Evolutionary conservation across 768 basidiomycete genomes (phyloP).

Genomic region (Auricularia sp.): DNA sequence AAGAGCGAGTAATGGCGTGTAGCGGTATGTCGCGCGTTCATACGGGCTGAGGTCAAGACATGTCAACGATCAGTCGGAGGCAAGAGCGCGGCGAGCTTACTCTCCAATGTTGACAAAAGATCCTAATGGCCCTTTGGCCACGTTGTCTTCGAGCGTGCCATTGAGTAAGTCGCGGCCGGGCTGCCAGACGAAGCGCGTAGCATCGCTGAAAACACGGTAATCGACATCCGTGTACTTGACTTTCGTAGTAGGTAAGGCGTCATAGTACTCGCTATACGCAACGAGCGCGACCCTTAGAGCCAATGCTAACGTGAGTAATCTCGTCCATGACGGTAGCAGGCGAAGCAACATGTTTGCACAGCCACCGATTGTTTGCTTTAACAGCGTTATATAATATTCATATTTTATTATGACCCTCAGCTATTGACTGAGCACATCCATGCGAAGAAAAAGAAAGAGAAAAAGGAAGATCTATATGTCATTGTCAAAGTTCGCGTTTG

Average conservation of each 20-base stretch:
- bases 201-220: constrained; percentile 92
- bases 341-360: too few species aligned
- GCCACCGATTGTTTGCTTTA: too few species aligned
- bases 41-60: constrained; percentile 56
- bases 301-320: constrained; percentile 43
- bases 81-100: constrained; percentile 39
- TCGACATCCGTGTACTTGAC: constrained; percentile 99
- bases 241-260: constrained; percentile 46
- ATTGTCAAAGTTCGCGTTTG: too few species aligned
- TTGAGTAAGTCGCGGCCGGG: constrained; percentile 18
- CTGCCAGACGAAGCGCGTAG: constrained; percentile 56
- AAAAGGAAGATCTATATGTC: too few species aligned
- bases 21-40: constrained; percentile 84
- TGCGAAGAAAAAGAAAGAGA: too few species aligned
- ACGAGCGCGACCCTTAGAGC: constrained; percentile 63
- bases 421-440: too few species aligned
- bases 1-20: constrained; percentile 85
- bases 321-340: constrained; percentile 33
- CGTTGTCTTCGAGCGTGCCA: constrained; percentile 32
- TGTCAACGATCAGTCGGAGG: neutral
- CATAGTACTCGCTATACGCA: constrained; percentile 85
- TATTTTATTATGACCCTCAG: too few species aligned
- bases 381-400: too few species aligned
- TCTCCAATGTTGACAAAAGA: constrained; percentile 48
- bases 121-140: constrained; percentile 52